phyloP scores from a whole-genome alignment of 1,284 basidiomycete species.

The Gymnopus androsaceus region DNA sequence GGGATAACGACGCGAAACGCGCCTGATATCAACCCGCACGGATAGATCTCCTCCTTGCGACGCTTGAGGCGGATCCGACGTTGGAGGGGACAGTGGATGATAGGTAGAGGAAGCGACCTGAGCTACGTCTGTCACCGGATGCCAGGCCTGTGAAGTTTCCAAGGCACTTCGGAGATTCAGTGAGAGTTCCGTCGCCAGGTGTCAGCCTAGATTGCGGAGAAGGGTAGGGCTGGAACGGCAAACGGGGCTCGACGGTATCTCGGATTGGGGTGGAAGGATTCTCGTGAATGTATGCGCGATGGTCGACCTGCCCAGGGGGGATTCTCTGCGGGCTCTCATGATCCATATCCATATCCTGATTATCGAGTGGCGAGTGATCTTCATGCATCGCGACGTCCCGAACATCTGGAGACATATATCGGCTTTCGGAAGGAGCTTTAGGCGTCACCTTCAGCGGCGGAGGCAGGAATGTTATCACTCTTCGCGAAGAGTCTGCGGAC shows the following conservation, averaged over 20 bases:
- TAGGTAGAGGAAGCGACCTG: neutral
- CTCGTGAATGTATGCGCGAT: neutral
- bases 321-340: too few relatives aligned
- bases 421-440: neutral
- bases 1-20: neutral
- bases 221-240: conserved; percentile 1
- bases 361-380: neutral
- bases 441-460: conserved; percentile 34
- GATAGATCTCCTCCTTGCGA: neutral
- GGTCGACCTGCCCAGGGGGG: too few relatives aligned
- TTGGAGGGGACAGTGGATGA: conserved; percentile 7
- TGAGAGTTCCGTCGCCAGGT: neutral
- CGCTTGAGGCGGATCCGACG: conserved; percentile 2
- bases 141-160: neutral
- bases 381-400: neutral
- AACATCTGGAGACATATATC: neutral
- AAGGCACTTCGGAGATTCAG: neutral
- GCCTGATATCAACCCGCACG: neutral
- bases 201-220: neutral
- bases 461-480: conserved; percentile 49
- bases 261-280: neutral
- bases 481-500: conserved; percentile 27
- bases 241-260: neutral
- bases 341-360: neutral
- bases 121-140: neutral